These are phyloP conservation scores for Aspergillus neoniger DNA, from an alignment of 2,329 filamentous ascomycete genomes.

Conservation along the genomic window DNA sequence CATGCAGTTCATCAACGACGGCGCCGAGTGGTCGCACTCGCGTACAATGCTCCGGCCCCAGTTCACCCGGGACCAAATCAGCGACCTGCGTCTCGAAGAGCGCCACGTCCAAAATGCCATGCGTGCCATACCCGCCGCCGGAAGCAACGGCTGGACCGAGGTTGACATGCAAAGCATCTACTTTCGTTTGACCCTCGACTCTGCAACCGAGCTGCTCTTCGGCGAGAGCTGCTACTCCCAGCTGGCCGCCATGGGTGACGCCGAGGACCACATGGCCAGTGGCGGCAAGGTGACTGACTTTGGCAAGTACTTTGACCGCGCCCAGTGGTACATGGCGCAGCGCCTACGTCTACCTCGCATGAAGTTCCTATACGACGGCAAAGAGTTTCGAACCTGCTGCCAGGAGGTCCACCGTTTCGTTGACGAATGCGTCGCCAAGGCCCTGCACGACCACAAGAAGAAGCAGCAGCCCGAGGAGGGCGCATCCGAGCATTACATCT, in stretches of 20 bases:
- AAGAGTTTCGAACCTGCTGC: conserved; percentile 16
- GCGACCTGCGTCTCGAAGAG: conserved; percentile 80
- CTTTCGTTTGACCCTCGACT: conserved; percentile 82
- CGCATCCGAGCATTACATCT: conserved; percentile 42
- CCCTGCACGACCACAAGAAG: conserved; percentile 25
- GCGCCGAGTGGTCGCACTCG: conserved; percentile 72
- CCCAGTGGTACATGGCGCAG: conserved; percentile 33
- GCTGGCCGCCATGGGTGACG: conserved; percentile 32
- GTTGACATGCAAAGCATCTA: conserved; percentile 76
- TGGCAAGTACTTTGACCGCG: conserved; percentile 36
- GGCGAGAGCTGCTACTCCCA: conserved; percentile 69
- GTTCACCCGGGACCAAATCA: conserved; percentile 81
- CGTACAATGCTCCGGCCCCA: conserved; percentile 82
- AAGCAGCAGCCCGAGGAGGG: conserved; percentile 21
- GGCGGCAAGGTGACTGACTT: conserved; percentile 24
- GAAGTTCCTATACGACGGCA: conserved; percentile 23
- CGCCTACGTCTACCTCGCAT: conserved; percentile 21
- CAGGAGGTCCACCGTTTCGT: conserved; percentile 23
- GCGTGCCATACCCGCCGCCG: conserved; percentile 61
- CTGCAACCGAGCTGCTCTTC: conserved; percentile 82
- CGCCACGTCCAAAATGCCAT: conserved; percentile 72
- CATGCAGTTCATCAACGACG: conserved; percentile 65
- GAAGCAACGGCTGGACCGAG: conserved; percentile 51
- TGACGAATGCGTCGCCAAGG: conserved; percentile 24
- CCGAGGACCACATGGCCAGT: conserved; percentile 33